Evolutionary conservation across 257 asterid species (phyloP).

Genomic region (Capsicum rhomboideum): DNA sequence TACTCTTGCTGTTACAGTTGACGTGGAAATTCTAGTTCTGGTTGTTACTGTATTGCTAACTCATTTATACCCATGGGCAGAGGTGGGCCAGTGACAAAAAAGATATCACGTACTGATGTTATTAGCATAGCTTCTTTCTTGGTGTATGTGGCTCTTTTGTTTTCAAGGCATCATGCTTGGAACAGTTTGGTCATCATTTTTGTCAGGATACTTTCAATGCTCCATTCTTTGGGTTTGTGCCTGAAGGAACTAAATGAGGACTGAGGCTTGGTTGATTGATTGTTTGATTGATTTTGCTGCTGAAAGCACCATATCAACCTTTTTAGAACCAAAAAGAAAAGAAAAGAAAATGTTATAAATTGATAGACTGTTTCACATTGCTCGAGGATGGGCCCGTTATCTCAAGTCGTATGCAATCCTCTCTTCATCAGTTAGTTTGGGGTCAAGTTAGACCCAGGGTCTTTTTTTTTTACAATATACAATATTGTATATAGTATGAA

Average conservation of each 20-base stretch:
- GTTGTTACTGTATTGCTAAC: background rate
- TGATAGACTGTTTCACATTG: background rate
- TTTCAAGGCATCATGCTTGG: background rate
- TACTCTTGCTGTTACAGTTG: background rate
- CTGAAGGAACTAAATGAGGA: background rate
- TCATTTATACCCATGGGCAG: background rate
- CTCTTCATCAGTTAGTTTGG: background rate
- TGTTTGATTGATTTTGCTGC: background rate
- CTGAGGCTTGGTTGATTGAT: background rate
- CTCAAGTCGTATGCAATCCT: background rate
- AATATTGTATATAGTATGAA: background rate
- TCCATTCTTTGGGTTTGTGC: background rate
- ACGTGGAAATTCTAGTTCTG: background rate
- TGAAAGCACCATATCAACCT: background rate
- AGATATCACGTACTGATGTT: background rate
- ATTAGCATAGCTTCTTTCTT: background rate
- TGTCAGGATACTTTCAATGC: background rate
- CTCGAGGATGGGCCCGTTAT: background rate
- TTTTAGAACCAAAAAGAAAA: background rate
- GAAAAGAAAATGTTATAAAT: background rate
- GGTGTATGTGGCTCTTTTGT: background rate
- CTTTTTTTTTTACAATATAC: background rate
- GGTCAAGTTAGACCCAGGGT: background rate
- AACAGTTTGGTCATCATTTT: background rate
- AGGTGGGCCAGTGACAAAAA: background rate